Evolutionary conservation across 2,329 filamentous ascomycete genomes (phyloP), one percentile per base, ranked within the genome.

Genomic region (Colletotrichum aenigma): DNA sequence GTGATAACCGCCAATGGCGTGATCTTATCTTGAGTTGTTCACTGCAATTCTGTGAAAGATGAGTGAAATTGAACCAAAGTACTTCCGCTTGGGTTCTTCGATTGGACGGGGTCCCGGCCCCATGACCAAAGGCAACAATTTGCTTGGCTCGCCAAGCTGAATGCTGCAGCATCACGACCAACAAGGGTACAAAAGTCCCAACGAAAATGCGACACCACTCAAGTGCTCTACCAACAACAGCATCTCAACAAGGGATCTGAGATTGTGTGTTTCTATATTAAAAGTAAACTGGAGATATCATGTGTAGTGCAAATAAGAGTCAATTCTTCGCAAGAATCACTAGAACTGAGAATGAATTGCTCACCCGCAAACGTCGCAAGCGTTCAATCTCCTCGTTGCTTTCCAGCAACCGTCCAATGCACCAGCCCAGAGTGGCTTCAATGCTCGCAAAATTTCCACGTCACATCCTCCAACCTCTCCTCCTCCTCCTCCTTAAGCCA

Each of bases 371-470:
- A 18, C 43, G n/a, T 52, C 43, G 43, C n/a, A n/a, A 52, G 43
- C 43, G n/a, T 10, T 52, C 43, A 48, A n/a, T n/a, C 18, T 48
- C 6, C 38, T 12, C 38, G 18, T 10, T 48, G 18, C 38, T n/a
- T n/a, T 10, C 18, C 38, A 48, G 38, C 38, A 48, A n/a, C 6
- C 18, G 18, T n/a, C 38, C 9, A 48, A 48, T 10, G 18, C 38
- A n/a, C 18, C 38, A 48, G 38, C 38, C 18, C 18, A n/a, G 38
- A n/a, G 18, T 48, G 10, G 18, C 13, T 18, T 60, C 26, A 80
- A 65, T 81, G 79, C 71, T 81, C 79, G 24, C 79, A 81, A 48
- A 81, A 81, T 21, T 56, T 78, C 62, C 76, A 80, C 15, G 55
- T 55, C 1, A 72, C 16, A 2, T 32, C 18, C 16, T 30, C 4